Evolutionary conservation across 2,329 filamentous ascomycete genomes (phyloP).

Genomic region (Colletotrichum graminicola): DNA sequence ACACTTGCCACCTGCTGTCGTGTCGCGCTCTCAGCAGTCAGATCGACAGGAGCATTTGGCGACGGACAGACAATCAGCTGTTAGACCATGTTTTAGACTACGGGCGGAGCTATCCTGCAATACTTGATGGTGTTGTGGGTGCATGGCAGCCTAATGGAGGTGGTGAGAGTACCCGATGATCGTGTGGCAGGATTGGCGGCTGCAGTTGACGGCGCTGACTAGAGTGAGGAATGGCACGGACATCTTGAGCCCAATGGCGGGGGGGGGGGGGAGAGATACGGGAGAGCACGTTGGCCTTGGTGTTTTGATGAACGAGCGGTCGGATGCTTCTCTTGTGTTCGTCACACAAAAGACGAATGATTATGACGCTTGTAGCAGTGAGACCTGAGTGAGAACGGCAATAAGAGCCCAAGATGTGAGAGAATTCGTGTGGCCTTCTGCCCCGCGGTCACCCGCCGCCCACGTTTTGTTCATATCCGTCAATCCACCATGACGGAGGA

Average conservation of each 20-base stretch:
- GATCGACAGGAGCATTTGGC: constrained; percentile 13
- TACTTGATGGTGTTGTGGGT: constrained; percentile 23
- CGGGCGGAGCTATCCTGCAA: constrained; percentile 9
- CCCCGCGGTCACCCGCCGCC: constrained; percentile 14
- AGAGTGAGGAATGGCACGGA: constrained; percentile 30
- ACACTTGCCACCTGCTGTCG: constrained; percentile 37
- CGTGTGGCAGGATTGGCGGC: constrained; percentile 40
- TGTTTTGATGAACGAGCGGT: constrained; percentile 10
- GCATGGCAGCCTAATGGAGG: constrained; percentile 38
- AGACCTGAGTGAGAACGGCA: background rate
- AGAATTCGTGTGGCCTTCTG: background rate
- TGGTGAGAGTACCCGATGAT: constrained; percentile 26
- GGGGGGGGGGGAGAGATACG: constrained; percentile 14
- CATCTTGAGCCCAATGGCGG: constrained; percentile 27
- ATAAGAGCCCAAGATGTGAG: background rate
- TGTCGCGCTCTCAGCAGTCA: constrained; percentile 31
- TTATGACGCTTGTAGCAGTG: background rate
- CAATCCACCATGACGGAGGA: constrained; percentile 22
- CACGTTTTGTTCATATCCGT: constrained; percentile 2
- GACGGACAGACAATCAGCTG: constrained; percentile 8
- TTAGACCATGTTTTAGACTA: constrained; percentile 16
- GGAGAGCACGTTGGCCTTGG: constrained; percentile 15
- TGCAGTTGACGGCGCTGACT: constrained; percentile 33
- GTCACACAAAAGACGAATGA: background rate
- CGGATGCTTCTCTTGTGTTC: background rate